Evolutionary conservation across 169 alveolate genomes (phyloP), one percentile per base, ranked within the genome.

Genomic region (Plasmodium falciparum): DNA sequence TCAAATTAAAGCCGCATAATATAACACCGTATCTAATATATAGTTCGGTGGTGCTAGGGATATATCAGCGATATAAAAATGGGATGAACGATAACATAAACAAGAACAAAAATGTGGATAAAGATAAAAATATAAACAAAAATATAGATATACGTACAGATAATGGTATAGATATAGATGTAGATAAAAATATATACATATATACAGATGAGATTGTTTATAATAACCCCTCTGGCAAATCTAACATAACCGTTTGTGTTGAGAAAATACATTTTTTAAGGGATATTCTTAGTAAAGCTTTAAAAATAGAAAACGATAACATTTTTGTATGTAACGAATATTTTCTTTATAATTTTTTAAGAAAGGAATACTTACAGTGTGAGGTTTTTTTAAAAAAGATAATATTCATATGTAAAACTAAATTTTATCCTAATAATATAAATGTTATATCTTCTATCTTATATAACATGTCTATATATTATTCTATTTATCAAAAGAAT

Each of bases 321-420:
- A 15, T 67, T 49, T 76, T 76, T 65, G n/a, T 76, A 56, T 65
- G 66, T 70, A 76, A 76, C 45, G 89, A 76, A 56, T 65, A 63
- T 47, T 76, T 76, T 50, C 70, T 76, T 12, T 76, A 62, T 76
- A 24, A 63, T 50, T 76, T 76, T 58, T 63, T 76, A 76, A 52
- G 65, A 63, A 65, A 20, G 13, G 66, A 65, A 49, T 76, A 24
- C 65, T 12, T 20, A 24, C 89, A 76, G 33, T 76, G 89, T 67
- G 59, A 76, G 66, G n/a, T 50, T 3, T 56, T 49, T 20, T 20
- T 76, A 52, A 49, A 56, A 11, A 76, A 50, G 49, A 49, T 63
- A 39, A 49, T 76, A 49, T 52, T 50, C 11, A n/a, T 17, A 22
- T 13, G 66, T 26, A 56, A 76, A 43, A 15, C 3, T 33, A 33